phyloP scores from a whole-genome alignment of 2,329 filamentous ascomycete genomes.

The Apiospora saccharicola region DNA sequence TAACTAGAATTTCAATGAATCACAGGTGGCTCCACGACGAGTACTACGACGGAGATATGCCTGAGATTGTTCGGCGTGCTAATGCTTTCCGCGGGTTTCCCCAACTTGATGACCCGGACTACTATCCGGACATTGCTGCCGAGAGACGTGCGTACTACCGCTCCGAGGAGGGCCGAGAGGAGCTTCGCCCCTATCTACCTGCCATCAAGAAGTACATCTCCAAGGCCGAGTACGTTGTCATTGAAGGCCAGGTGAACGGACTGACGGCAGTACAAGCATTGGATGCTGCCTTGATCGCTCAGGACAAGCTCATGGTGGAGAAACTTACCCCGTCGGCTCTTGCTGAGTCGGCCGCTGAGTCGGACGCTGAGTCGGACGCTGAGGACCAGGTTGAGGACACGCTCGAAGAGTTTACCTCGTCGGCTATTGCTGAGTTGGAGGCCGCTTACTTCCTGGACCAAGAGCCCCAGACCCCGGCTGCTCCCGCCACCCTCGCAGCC shows the following conservation, averaged over 20 bases:
- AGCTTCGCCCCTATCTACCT: background rate
- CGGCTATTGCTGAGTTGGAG: no score
- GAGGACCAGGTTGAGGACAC: no score
- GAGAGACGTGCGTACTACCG: conserved; percentile 1
- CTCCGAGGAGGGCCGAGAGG: background rate
- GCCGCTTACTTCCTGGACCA: no score
- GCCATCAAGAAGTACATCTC: background rate
- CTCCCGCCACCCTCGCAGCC: background rate
- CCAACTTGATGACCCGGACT: background rate
- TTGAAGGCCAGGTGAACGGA: background rate
- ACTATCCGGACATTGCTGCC: background rate
- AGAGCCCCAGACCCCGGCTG: background rate
- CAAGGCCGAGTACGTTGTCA: conserved; percentile 2
- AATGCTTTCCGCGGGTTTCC: conserved; percentile 20
- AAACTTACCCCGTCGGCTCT: background rate
- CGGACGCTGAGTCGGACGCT: no score
- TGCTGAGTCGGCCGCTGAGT: background rate
- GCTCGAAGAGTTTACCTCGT: no score
- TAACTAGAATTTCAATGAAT: background rate
- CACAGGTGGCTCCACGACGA: background rate
- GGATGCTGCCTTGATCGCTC: background rate
- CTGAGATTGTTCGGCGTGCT: conserved; percentile 16
- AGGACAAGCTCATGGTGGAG: background rate
- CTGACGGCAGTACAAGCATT: background rate
- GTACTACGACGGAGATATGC: background rate